Percentiles rank a stretch among this genome's conserved stretches.
Evolutionary conservation across 2,329 filamentous ascomycete species (phyloP).

Genomic region (Teratosphaeria pseudoeucalypti): DNA sequence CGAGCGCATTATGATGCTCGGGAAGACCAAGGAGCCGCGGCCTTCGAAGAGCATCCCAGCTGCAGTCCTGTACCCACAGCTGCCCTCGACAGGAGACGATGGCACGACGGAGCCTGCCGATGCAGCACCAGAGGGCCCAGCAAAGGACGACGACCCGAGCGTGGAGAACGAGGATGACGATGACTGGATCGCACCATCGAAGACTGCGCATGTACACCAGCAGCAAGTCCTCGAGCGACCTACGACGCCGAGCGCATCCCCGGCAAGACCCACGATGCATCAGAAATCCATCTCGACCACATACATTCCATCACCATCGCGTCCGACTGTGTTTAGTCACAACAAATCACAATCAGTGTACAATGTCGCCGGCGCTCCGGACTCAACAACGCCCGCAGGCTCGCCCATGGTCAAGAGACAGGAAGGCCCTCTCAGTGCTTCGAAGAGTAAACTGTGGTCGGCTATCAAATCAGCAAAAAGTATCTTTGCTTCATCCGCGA

Average conservation of each 20-base stretch:
- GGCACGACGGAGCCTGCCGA: constrained; percentile 1
- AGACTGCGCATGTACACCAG: constrained; percentile 8
- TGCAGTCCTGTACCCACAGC: constrained; percentile 28
- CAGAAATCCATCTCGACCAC: constrained; percentile 27
- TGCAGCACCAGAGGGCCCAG: constrained; percentile 1
- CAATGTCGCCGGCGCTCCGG: constrained; percentile 16
- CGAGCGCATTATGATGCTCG: constrained; percentile 76
- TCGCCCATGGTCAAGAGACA: constrained; percentile 43
- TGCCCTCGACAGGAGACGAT: constrained; percentile 19
- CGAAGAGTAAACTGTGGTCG: constrained; percentile 85
- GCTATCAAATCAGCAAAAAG: constrained; percentile 81
- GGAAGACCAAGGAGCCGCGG: constrained; percentile 41
- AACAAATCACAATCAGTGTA: constrained; percentile 47
- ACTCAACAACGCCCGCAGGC: constrained; percentile 46
- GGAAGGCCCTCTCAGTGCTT: constrained; percentile 79
- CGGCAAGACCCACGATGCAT: constrained; percentile 25
- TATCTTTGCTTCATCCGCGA: constrained; percentile 66
- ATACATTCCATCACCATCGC: constrained; percentile 37
- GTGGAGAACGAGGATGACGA: constrained; percentile 40
- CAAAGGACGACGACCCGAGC: constrained; percentile 3
- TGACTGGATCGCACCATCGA: constrained; percentile 47
- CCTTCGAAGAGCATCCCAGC: constrained; percentile 31
- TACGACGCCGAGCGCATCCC: constrained; percentile 31
- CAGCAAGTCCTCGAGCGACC: constrained; percentile 1
- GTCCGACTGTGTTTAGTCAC: constrained; percentile 29